Evolutionary conservation across 2,329 filamentous ascomycete species (phyloP).

Genomic region (Aspergillus sp.): DNA sequence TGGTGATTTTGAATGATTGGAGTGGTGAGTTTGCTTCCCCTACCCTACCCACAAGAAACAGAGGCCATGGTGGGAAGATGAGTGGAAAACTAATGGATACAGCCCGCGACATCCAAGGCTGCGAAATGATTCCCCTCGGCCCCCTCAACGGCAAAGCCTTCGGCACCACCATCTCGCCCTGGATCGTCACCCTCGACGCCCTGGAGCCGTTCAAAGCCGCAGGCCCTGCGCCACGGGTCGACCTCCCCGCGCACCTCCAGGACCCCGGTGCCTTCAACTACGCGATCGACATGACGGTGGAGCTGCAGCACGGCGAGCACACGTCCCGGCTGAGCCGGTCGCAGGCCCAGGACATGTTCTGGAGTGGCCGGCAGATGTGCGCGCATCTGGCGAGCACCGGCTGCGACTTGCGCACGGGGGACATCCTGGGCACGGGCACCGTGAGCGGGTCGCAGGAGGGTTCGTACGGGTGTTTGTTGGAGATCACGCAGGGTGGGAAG

Average conservation of each 20-base stretch:
- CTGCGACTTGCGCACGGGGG: conserved; percentile 28
- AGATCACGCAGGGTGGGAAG: conserved; percentile 27
- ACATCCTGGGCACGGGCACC: conserved; percentile 33
- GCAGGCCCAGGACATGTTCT: conserved; percentile 23
- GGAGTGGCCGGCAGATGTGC: conserved; percentile 29
- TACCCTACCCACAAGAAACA: neutral
- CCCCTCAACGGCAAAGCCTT: conserved; percentile 64
- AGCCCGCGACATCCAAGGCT: conserved; percentile 55
- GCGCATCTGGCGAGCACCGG: conserved; percentile 30
- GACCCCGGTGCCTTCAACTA: conserved; percentile 18
- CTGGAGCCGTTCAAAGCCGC: conserved; percentile 35
- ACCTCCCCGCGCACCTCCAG: conserved; percentile 17
- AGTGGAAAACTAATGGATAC: neutral
- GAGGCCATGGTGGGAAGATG: neutral
- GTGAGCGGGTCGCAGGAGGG: conserved; percentile 23
- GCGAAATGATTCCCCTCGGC: conserved; percentile 62
- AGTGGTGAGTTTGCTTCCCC: conserved; percentile 20
- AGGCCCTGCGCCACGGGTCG: conserved; percentile 16
- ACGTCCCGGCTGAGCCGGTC: conserved; percentile 8
- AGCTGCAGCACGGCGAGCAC: conserved; percentile 11
- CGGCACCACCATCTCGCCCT: conserved; percentile 59
- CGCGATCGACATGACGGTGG: conserved; percentile 21
- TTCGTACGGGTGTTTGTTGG: conserved; percentile 27
- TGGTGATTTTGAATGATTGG: conserved; percentile 65
- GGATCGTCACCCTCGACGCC: conserved; percentile 62